Evolutionary conservation across 2,329 filamentous ascomycete species (phyloP).

Genomic region (Hymenoscyphus albidus): DNA sequence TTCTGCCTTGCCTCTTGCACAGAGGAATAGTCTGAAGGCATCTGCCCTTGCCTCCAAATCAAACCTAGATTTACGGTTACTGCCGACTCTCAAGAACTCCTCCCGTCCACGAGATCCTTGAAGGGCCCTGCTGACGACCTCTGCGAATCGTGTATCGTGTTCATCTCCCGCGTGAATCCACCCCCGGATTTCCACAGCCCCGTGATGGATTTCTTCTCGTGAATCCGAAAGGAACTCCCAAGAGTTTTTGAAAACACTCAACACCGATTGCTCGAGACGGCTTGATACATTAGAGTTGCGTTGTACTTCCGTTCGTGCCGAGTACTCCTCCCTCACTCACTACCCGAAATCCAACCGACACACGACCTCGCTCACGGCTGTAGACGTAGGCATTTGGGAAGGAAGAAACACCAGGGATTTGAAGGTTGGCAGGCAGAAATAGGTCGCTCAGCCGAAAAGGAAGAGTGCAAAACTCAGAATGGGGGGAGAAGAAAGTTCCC

Average conservation of each 20-base stretch:
- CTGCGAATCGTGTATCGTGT: background rate
- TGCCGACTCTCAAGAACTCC: background rate
- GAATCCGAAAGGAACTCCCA: background rate
- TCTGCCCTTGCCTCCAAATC: background rate
- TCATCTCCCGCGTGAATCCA: background rate
- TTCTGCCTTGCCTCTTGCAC: background rate
- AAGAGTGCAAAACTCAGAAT: background rate
- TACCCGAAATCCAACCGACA: background rate
- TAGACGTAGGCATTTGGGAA: background rate
- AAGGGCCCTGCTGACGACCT: background rate
- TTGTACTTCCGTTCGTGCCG: background rate
- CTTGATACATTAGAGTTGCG: background rate
- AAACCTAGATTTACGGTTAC: background rate
- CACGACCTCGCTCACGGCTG: background rate
- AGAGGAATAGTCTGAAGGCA: background rate
- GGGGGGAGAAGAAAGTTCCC: background rate
- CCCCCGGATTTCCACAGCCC: background rate
- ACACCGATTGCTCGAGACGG: background rate
- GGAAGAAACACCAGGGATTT: background rate
- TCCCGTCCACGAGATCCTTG: background rate
- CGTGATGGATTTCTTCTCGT: constrained; percentile 16
- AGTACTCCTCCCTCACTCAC: background rate
- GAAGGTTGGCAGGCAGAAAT: background rate
- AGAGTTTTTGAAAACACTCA: background rate
- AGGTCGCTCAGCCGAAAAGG: background rate